Conservation (phyloP, 345 rosid species). For the Populus davidiana region DNA sequence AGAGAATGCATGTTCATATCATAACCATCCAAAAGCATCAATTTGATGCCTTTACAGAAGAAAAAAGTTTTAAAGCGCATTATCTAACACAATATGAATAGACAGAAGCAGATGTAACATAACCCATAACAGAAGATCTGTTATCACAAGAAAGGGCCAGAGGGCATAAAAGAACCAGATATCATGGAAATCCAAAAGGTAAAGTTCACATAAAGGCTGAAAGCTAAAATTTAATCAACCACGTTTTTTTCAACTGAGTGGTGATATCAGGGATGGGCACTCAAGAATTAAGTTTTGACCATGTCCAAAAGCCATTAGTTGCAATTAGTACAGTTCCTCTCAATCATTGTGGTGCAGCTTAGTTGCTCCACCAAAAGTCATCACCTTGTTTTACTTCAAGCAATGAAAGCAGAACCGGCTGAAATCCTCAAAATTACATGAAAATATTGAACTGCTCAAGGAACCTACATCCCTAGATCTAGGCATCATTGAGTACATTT, state of each 20-base stretch:
- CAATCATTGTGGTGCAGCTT: neutral
- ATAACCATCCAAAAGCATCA: neutral
- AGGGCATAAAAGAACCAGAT: neutral
- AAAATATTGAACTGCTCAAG: neutral
- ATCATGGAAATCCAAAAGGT: neutral
- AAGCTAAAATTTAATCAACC: neutral
- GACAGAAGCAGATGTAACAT: neutral
- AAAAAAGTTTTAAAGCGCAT: neutral
- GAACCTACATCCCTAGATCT: neutral
- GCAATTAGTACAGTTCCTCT: neutral
- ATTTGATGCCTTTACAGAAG: neutral
- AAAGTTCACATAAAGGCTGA: neutral
- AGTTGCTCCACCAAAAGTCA: neutral
- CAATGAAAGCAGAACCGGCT: neutral
- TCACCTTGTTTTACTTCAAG: neutral
- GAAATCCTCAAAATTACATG: neutral
- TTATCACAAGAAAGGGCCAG: neutral
- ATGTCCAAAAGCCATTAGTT: neutral
- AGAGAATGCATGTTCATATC: neutral
- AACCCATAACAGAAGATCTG: neutral
- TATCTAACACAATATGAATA: neutral
- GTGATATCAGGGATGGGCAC: neutral
- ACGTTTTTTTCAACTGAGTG: neutral
- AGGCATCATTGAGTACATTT: neutral
- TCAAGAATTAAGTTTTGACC: neutral